Base-by-base conservation (phyloP, 148 eudicot genomes). In the Chenopodium album region DNA sequence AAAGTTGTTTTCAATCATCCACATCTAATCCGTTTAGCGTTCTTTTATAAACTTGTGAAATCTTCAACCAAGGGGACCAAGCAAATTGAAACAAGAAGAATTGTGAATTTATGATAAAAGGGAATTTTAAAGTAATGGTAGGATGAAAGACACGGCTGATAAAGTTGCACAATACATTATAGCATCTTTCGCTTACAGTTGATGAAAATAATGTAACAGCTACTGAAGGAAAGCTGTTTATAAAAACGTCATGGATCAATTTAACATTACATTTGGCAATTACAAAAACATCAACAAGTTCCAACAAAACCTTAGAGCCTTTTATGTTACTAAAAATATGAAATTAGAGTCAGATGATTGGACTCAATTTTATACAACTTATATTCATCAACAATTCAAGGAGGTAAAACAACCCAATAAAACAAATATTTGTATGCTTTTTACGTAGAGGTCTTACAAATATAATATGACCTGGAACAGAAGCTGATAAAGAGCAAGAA, bases 1-100 rank as follows among this genome's bases (percentile, higher is more conserved):
- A 66, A 71, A 48, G 86, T 71, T 80, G 74, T 52, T 72, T 50
- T 81, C 84, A 84, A 77, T 81, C 84, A 73, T 72, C 81, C 69
- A 73, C 78, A 37, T 64, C 78, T 72, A 48, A 81, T 78, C 68
- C 28, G 20, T 71, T 34, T 72, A 66, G 78, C 47, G 47, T 73
- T 84, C 72, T 70, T 62, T 81, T 14, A 76, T 41, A 19, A 69
- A 76, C 79, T 75, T 67, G 52, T 19, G 50, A 69, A 73, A 41
- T 32, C 14, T 63, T 48, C 59, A 84, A 70, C 19, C 29, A 22
- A n/a, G 28, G 54, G 80, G 67, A 76, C 86, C 86, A 63, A 71
- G 69, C 65, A 84, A 34, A 31, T 26, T 50, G 70, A 62, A 28
- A 50, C 48, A 80, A 69, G 76, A 70, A 70, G 44, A 84, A 23